Conservation (phyloP, 1,139 yeast genomes). For the Suhomyces wounanorum region DNA sequence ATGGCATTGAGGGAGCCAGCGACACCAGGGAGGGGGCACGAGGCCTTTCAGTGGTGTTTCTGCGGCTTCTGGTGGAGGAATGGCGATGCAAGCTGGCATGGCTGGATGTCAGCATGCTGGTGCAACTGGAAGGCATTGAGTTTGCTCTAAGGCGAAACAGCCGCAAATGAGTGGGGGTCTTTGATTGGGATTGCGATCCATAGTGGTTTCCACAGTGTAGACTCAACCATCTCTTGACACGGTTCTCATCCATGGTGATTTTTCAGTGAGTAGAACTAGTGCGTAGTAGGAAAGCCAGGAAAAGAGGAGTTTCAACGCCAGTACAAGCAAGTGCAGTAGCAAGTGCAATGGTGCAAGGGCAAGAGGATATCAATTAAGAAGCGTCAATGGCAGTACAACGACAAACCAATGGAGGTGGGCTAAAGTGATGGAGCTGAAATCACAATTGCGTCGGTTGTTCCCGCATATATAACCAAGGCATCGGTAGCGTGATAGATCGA, state of each 20-base stretch:
- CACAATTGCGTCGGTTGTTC: neutral
- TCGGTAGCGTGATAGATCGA: neutral
- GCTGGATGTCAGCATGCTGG: neutral
- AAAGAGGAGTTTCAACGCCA: neutral
- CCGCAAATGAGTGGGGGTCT: neutral
- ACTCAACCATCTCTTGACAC: conserved; percentile 6
- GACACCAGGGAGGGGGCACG: neutral
- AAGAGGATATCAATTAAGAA: too few species aligned
- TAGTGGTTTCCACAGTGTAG: neutral
- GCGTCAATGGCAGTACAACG: neutral
- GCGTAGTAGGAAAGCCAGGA: neutral
- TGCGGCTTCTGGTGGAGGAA: neutral
- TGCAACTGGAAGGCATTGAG: conserved; percentile 1
- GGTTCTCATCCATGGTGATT: conserved; percentile 4
- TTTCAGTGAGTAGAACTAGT: neutral
- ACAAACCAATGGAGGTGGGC: neutral
- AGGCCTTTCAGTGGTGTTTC: neutral
- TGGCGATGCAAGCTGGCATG: neutral
- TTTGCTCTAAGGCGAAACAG: conserved; percentile 7
- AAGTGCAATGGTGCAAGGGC: too few species aligned
- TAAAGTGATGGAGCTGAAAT: neutral
- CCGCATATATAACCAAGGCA: conserved; percentile 1
- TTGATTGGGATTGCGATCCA: neutral
- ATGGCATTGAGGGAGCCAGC: neutral
- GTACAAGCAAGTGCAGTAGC: neutral